phyloP scores from a whole-genome alignment of 139 green algal species.

The Ettlia oleoabundans region DNA sequence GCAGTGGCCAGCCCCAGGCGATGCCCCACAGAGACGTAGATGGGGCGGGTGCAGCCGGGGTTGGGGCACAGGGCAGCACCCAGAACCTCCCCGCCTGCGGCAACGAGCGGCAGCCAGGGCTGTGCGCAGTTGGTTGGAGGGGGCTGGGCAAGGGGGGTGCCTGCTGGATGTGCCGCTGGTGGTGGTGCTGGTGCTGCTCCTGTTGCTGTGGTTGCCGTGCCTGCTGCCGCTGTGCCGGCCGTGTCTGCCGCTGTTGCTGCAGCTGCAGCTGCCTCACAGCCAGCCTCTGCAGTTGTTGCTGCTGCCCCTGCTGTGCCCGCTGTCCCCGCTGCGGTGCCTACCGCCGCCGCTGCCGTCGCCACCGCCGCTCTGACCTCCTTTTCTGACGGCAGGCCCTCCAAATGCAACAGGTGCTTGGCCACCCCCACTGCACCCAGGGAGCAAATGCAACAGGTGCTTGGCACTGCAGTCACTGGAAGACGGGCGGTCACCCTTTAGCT shows the following conservation, averaged over 20 bases:
- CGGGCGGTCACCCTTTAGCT: too few relatives aligned
- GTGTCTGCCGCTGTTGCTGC: too few relatives aligned
- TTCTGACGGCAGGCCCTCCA: background rate
- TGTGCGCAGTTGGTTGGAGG: background rate
- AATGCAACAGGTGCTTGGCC: slow-evolving; percentile 2
- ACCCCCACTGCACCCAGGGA: slow-evolving; percentile 8
- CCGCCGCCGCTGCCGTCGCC: background rate
- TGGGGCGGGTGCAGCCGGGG: slow-evolving; percentile 28
- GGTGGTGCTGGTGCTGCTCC: too few relatives aligned
- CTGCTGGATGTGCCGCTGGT: too few relatives aligned
- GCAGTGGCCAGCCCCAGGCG: slow-evolving; percentile 52
- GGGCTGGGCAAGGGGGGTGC: too few relatives aligned
- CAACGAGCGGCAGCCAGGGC: background rate
- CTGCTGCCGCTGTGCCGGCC: too few relatives aligned
- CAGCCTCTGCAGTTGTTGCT: too few relatives aligned
- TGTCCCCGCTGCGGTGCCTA: too few relatives aligned
- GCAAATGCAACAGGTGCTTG: background rate
- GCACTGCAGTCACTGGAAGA: background rate
- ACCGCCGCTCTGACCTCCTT: background rate
- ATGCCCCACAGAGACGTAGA: slow-evolving; percentile 68
- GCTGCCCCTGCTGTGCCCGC: too few relatives aligned
- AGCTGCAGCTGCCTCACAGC: too few relatives aligned
- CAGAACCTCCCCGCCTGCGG: slow-evolving; percentile 16
- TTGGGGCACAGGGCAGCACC: slow-evolving; percentile 47
- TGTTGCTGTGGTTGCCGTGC: too few relatives aligned